Percentiles rank a stretch among this genome's conserved stretches.
Conservation (phyloP, 1,284 basidiomycete species). For the Austropuccinia psidii region DNA sequence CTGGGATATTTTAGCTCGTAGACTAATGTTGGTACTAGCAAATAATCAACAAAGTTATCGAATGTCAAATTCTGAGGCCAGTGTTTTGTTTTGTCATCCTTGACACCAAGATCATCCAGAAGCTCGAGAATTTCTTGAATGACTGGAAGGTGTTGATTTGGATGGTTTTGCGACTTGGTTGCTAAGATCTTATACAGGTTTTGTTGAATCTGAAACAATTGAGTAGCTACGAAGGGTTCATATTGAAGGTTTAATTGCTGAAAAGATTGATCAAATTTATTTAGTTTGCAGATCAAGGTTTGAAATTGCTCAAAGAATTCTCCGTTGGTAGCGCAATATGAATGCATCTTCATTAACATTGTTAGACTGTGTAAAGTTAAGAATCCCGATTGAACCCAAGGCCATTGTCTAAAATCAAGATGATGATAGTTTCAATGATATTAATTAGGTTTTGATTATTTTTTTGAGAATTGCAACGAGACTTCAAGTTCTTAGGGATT, state of each 20-base stretch:
- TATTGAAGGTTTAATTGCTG: not conserved
- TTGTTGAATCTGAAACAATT: no score
- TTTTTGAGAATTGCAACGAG: not conserved
- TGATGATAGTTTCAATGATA: not conserved
- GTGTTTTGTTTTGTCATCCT: constrained; percentile 58
- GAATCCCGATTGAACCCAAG: constrained; percentile 96
- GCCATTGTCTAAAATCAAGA: constrained; percentile 64
- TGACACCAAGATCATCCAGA: constrained; percentile 67
- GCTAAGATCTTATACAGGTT: not conserved
- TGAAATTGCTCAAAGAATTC: constrained; percentile 58
- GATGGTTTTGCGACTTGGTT: not conserved
- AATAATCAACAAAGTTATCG: constrained; percentile 77
- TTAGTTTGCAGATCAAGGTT: not conserved
- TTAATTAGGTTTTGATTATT: not conserved
- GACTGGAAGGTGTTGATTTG: constrained; percentile 57
- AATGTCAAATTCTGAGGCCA: constrained; percentile 80
- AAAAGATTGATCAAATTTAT: not conserved
- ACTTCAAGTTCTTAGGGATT: not conserved
- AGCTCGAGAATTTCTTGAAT: constrained; percentile 61
- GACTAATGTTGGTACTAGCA: constrained; percentile 82
- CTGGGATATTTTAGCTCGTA: constrained; percentile 95
- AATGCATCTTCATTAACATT: constrained; percentile 95
- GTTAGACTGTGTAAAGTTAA: constrained; percentile 80
- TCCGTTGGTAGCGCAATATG: constrained; percentile 83
- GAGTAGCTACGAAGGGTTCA: not conserved